Conservation (phyloP, 2,329 filamentous ascomycete genomes). For the Clonostachys solani region DNA sequence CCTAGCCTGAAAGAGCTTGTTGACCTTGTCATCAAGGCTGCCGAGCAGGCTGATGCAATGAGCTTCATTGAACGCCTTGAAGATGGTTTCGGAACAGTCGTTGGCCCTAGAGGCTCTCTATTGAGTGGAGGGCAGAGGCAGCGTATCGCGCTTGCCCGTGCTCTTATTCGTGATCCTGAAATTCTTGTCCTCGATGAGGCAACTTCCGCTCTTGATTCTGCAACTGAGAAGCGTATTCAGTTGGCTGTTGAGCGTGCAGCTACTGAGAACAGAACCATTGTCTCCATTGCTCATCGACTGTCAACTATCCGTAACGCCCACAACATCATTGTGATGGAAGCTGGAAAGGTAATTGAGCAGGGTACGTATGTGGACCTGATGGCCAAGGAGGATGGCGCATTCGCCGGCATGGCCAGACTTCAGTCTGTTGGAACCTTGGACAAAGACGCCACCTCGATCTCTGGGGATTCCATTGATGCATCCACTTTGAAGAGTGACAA, state of each 20-base stretch:
- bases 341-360: conserved; percentile 83
- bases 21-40: conserved; percentile 2
- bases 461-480: neutral
- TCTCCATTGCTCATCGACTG: conserved; percentile 91
- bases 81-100: conserved; percentile 13
- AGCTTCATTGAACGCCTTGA: conserved; percentile 2
- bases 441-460: neutral
- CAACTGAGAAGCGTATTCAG: conserved; percentile 91
- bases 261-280: conserved; percentile 80
- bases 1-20: conserved; percentile 1
- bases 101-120: conserved; percentile 57
- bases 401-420: conserved; percentile 81
- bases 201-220: conserved; percentile 89
- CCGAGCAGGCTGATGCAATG: conserved; percentile 3
- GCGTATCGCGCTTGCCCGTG: conserved; percentile 49
- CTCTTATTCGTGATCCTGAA: conserved; percentile 27
- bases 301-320: conserved; percentile 93
- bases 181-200: conserved; percentile 92
- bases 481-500: conserved; percentile 4
- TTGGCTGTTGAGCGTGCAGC: conserved; percentile 84
- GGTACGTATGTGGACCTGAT: conserved; percentile 81
- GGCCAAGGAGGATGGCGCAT: conserved; percentile 60
- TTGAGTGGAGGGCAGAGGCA: conserved; percentile 62
- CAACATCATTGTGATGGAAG: conserved; percentile 91
- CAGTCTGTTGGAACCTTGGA: conserved; percentile 64